Percentiles rank a stretch among this genome's conserved stretches.
Conservation (phyloP, 2,329 filamentous ascomycete genomes). For the Paraconiothyrium sp. region DNA sequence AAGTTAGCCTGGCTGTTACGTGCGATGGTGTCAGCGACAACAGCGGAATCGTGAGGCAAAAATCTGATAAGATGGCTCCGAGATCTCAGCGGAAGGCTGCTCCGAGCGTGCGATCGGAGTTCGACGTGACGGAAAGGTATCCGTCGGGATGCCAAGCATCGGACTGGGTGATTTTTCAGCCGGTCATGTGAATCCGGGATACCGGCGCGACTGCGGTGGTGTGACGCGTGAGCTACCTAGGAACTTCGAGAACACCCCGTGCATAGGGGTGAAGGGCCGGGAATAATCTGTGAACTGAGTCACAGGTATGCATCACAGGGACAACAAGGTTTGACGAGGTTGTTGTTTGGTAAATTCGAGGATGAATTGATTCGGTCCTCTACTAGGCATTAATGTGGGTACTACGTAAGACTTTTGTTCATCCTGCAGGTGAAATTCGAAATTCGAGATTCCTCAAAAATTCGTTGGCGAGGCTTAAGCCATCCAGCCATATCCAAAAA, state of each 20-base stretch:
- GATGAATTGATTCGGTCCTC: background rate
- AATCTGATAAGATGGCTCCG: constrained; percentile 7
- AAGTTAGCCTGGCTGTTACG: background rate
- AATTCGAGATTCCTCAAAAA: background rate
- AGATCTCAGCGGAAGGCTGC: background rate
- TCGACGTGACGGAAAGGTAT: background rate
- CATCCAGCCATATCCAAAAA: constrained; percentile 9
- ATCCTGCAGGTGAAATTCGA: background rate
- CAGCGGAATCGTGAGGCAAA: background rate
- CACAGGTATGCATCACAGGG: background rate
- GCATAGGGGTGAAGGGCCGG: background rate
- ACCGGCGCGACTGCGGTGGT: background rate
- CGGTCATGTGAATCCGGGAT: constrained; percentile 2
- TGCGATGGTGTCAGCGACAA: no score
- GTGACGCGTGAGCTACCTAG: background rate
- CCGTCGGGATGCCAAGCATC: background rate
- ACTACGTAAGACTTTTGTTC: background rate
- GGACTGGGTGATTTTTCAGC: background rate
- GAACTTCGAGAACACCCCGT: background rate
- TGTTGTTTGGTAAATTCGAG: background rate
- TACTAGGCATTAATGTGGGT: constrained; percentile 2
- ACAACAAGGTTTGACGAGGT: background rate
- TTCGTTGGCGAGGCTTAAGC: background rate
- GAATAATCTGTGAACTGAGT: background rate
- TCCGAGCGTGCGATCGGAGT: background rate